phyloP scores from a whole-genome alignment of 2,329 filamentous ascomycete genomes.

The Acrodontium crateriforme region DNA sequence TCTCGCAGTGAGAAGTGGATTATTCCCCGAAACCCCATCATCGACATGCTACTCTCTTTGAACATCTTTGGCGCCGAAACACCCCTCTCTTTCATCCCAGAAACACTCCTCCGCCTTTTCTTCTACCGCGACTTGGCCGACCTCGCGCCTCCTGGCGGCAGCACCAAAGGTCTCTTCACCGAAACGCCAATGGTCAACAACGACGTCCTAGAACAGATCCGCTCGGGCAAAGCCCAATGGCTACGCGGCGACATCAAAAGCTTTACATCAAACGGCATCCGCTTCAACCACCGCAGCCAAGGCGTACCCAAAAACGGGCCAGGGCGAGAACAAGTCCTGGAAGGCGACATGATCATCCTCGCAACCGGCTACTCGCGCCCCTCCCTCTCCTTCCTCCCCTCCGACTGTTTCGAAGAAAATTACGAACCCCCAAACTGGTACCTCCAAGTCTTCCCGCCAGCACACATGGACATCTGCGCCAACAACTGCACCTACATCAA shows the following conservation, averaged over 20 bases:
- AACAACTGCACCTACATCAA: slow-evolving; percentile 77
- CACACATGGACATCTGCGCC: slow-evolving; percentile 57
- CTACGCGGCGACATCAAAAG: slow-evolving; percentile 63
- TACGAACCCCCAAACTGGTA: slow-evolving; percentile 81
- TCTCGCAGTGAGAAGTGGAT: slow-evolving; percentile 36
- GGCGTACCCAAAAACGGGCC: slow-evolving; percentile 66
- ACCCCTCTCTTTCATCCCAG: slow-evolving; percentile 61
- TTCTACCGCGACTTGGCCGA: slow-evolving; percentile 74
- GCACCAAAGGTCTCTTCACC: slow-evolving; percentile 59
- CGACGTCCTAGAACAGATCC: slow-evolving; percentile 62
- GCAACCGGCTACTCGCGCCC: slow-evolving; percentile 72
- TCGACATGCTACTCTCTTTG: slow-evolving; percentile 59
- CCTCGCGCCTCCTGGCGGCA: slow-evolving; percentile 44
- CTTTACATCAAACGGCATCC: slow-evolving; percentile 52
- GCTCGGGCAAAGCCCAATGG: slow-evolving; percentile 60
- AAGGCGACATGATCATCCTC: slow-evolving; percentile 67
- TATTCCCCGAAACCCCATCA: slow-evolving; percentile 43
- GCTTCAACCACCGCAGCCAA: slow-evolving; percentile 56
- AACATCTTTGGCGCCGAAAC: slow-evolving; percentile 65
- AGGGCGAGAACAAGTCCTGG: slow-evolving; percentile 50
- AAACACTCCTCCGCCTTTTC: slow-evolving; percentile 57
- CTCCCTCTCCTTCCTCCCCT: slow-evolving; percentile 57
- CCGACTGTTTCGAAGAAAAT: slow-evolving; percentile 56
- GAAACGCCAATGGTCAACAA: slow-evolving; percentile 78
- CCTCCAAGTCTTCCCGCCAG: slow-evolving; percentile 69